Conservation (phyloP, 169 alveolate species). For the Eimeria praecox region DNA sequence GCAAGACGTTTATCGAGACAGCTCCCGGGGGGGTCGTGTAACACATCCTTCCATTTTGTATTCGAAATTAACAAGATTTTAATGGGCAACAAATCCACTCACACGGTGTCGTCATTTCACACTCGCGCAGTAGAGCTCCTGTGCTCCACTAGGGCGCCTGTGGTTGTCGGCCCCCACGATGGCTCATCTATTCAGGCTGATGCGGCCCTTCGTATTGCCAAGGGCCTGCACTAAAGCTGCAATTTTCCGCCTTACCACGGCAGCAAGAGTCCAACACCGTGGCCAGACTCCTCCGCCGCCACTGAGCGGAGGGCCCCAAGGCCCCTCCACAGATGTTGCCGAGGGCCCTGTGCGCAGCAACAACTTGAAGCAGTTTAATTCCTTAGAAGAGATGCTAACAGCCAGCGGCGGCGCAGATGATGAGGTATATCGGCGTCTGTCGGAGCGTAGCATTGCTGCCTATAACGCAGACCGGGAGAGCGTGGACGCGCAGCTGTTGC, state of each 20-base stretch:
- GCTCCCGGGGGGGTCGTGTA: neutral
- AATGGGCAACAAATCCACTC: neutral
- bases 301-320: neutral
- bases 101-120: neutral
- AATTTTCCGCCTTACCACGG: conserved; percentile 10
- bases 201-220: neutral
- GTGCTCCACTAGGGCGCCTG: neutral
- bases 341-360: neutral
- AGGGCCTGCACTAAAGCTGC: conserved; percentile 18
- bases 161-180: neutral
- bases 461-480: conserved; percentile 31
- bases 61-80: neutral
- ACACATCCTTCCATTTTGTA: neutral
- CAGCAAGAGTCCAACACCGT: neutral
- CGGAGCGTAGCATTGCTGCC: conserved; percentile 54
- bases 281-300: neutral
- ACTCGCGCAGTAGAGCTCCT: neutral
- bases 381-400: conserved; percentile 8
- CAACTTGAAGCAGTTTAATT: neutral
- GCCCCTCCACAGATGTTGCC: neutral
- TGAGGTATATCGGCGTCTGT: neutral
- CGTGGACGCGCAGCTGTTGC: conserved; percentile 63
- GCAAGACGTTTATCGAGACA: neutral
- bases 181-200: conserved; percentile 18
- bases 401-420: conserved; percentile 21